Conservation (phyloP, 139 green algal genomes). For the Pleodorina starrii region DNA sequence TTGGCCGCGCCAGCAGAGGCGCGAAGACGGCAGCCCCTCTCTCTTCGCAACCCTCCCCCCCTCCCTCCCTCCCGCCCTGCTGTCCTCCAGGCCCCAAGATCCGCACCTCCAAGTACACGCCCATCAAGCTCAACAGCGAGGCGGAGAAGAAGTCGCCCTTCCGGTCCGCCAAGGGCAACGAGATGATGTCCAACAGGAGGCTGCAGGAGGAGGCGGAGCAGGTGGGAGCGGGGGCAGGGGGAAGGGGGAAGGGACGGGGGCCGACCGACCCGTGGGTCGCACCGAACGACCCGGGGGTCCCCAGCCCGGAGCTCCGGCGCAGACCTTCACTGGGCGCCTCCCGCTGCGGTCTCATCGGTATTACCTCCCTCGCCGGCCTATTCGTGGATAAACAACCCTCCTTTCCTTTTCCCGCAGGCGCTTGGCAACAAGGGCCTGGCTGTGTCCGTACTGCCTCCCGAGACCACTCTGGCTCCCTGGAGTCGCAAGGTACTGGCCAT, state of each 20-base stretch:
- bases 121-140: slow-evolving; percentile 53
- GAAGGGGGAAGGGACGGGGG: too few species aligned
- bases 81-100: background rate
- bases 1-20: too few species aligned
- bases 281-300: too few species aligned
- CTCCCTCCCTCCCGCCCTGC: too few species aligned
- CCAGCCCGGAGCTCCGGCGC: too few species aligned
- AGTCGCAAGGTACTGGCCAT: slow-evolving; percentile 55
- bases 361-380: too few species aligned
- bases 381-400: too few species aligned
- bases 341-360: too few species aligned
- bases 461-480: slow-evolving; percentile 52
- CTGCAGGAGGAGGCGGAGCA: slow-evolving; percentile 47
- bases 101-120: slow-evolving; percentile 50
- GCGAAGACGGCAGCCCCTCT: too few species aligned
- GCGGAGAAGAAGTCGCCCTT: slow-evolving; percentile 52
- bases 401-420: slow-evolving; percentile 7
- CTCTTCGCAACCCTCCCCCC: too few species aligned
- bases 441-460: slow-evolving; percentile 54
- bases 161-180: slow-evolving; percentile 50
- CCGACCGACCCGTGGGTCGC: too few species aligned
- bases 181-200: slow-evolving; percentile 63
- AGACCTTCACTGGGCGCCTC: too few species aligned
- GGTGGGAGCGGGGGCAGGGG: background rate
- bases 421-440: slow-evolving; percentile 65